phyloP scores from a whole-genome alignment of 2,329 filamentous ascomycete genomes.

The Myriosclerotinia scirpicola region DNA sequence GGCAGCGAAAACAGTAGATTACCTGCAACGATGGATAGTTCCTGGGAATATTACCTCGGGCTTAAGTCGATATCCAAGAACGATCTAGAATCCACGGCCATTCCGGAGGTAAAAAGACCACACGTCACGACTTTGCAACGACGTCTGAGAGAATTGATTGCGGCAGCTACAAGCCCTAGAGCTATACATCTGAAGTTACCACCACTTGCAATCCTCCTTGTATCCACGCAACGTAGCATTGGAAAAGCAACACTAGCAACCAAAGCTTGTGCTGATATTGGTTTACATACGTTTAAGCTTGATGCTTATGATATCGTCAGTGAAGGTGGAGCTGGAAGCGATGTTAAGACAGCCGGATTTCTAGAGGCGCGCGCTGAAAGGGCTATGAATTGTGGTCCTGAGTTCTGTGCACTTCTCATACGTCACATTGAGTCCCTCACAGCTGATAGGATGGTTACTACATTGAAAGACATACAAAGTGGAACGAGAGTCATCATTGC shows the following conservation, averaged over 20 bases:
- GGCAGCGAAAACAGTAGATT: constrained; percentile 82
- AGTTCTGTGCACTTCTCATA: constrained; percentile 81
- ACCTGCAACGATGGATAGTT: constrained; percentile 71
- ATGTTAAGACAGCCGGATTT: constrained; percentile 92
- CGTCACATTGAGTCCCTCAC: constrained; percentile 88
- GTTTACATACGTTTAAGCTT: constrained; percentile 83
- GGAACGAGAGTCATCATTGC: constrained; percentile 82
- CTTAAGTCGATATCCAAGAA: constrained; percentile 64
- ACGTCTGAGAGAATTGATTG: constrained; percentile 78
- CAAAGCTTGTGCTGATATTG: constrained; percentile 81
- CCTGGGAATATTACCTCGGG: constrained; percentile 89
- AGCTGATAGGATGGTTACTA: constrained; percentile 83
- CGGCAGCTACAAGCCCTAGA: constrained; percentile 82
- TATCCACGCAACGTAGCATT: constrained; percentile 89
- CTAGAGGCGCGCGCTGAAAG: constrained; percentile 84
- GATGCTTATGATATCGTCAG: constrained; percentile 92
- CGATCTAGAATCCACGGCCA: constrained; percentile 44
- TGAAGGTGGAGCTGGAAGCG: constrained; percentile 84
- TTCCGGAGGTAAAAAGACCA: constrained; percentile 48
- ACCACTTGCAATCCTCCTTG: constrained; percentile 81
- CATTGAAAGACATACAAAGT: constrained; percentile 79
- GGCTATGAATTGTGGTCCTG: constrained; percentile 81
- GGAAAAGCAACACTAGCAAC: constrained; percentile 81
- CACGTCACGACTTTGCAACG: constrained; percentile 63
- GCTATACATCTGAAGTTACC: constrained; percentile 86